phyloP scores from a whole-genome alignment of 1,284 basidiomycete species.

The Lentinula novae-zelandiae region DNA sequence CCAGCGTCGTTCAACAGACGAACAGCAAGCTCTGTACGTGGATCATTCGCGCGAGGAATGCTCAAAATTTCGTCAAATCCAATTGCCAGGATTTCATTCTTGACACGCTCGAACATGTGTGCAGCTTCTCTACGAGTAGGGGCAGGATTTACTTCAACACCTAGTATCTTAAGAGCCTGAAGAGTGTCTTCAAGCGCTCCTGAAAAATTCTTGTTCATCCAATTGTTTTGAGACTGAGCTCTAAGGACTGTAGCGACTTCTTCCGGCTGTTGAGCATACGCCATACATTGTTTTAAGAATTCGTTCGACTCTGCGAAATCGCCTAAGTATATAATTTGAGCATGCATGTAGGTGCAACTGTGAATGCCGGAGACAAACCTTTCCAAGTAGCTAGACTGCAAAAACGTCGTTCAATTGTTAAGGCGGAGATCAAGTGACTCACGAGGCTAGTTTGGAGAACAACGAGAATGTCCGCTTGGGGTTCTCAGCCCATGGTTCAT shows the following conservation, averaged over 20 bases:
- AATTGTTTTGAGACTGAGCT: conserved; percentile 58
- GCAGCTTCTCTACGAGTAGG: conserved; percentile 54
- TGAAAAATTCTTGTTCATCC: conserved; percentile 51
- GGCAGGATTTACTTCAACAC: conserved; percentile 51
- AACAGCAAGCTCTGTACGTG: conserved; percentile 56
- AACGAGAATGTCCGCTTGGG: conserved; percentile 46
- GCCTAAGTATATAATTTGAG: conserved; percentile 29
- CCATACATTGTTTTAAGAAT: conserved; percentile 49
- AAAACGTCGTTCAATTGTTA: conserved; percentile 5
- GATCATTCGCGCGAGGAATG: conserved; percentile 57
- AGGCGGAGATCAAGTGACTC: conserved; percentile 23
- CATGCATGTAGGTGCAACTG: neutral
- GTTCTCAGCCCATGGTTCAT: conserved; percentile 51
- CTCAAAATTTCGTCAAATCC: conserved; percentile 63
- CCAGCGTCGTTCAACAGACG: conserved; percentile 65
- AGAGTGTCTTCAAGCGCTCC: conserved; percentile 58
- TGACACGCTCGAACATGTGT: conserved; percentile 61
- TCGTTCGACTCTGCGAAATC: conserved; percentile 48
- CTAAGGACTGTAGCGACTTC: conserved; percentile 56
- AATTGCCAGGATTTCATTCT: conserved; percentile 63
- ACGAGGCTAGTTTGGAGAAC: conserved; percentile 58
- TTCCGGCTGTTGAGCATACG: conserved; percentile 43
- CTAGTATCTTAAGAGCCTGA: conserved; percentile 56
- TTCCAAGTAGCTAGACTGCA: conserved; percentile 59
- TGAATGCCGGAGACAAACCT: conserved; percentile 29